These are phyloP conservation scores for Xylaria palmicola DNA, from an alignment of 495 filamentous ascomycete genomes.

Conservation along the genomic window DNA sequence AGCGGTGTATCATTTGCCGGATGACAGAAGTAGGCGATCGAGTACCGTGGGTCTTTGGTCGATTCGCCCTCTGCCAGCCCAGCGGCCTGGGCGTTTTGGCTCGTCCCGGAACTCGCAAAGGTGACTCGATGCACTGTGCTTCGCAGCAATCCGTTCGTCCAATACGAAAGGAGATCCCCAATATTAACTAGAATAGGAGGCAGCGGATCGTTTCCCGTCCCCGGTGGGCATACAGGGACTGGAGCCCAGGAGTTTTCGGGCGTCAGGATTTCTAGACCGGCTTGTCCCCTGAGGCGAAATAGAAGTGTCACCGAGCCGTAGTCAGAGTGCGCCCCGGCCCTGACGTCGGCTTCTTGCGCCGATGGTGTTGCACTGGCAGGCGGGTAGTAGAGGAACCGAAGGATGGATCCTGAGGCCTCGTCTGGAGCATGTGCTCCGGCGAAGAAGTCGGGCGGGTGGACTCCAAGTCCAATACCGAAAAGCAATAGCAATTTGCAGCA, in stretches of 20 bases:
- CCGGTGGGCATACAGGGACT: constrained; percentile 59
- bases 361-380: constrained; percentile 65
- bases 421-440: constrained; percentile 60
- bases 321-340: constrained; percentile 90
- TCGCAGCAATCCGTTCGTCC: constrained; percentile 82
- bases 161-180: constrained; percentile 85
- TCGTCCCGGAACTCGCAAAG: constrained; percentile 52
- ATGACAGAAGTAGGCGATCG: constrained; percentile 90
- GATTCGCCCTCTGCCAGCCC: constrained; percentile 54
- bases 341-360: constrained; percentile 65
- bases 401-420: constrained; percentile 67
- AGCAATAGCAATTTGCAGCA: constrained; percentile 70
- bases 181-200: constrained; percentile 91
- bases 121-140: constrained; percentile 89
- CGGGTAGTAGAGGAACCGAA: constrained; percentile 83
- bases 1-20: constrained; percentile 70
- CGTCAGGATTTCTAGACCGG: constrained; percentile 81
- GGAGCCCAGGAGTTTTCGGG: constrained; percentile 53
- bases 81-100: constrained; percentile 15
- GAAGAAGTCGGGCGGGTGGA: constrained; percentile 69
- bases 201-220: constrained; percentile 50
- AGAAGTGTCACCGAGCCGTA: constrained; percentile 87
- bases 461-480: constrained; percentile 72
- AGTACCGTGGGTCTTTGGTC: constrained; percentile 59
- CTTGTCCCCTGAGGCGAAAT: constrained; percentile 79